Evolutionary conservation across 768 basidiomycete species (phyloP).

Genomic region (Mycena vulgaris): DNA sequence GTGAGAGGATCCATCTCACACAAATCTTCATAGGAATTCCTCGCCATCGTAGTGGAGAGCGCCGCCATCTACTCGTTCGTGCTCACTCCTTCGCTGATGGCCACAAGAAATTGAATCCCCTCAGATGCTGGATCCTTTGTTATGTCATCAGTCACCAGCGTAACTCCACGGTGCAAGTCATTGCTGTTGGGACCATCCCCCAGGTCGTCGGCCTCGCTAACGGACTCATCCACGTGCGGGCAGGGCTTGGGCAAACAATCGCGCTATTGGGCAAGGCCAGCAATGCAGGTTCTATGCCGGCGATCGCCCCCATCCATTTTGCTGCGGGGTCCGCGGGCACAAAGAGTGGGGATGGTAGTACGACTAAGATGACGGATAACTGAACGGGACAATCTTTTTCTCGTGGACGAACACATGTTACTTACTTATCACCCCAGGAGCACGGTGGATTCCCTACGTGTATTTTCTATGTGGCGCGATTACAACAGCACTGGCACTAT

Average conservation of each 20-base stretch:
- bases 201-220: conserved; percentile 1
- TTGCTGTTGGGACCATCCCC: background rate
- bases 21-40: background rate
- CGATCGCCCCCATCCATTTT: background rate
- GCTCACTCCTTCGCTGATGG: background rate
- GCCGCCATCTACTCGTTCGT: conserved; percentile 3
- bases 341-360: background rate
- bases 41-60: conserved; percentile 14
- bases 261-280: background rate
- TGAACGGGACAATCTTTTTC: no score
- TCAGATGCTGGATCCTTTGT: conserved; percentile 5
- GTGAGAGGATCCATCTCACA: background rate
- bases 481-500: no score
- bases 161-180: conserved; percentile 1
- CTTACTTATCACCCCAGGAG: no score
- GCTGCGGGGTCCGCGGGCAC: background rate
- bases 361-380: no score
- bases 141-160: background rate
- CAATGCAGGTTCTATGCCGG: background rate
- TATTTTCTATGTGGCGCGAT: no score
- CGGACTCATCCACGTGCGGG: conserved; percentile 9
- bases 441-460: no score
- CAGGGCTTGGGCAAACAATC: conserved; percentile 11
- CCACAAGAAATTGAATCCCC: background rate
- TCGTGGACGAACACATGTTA: no score